Evolutionary conservation across 352 stramenopile species (phyloP).

Genomic region (Phytophthora rubi): DNA sequence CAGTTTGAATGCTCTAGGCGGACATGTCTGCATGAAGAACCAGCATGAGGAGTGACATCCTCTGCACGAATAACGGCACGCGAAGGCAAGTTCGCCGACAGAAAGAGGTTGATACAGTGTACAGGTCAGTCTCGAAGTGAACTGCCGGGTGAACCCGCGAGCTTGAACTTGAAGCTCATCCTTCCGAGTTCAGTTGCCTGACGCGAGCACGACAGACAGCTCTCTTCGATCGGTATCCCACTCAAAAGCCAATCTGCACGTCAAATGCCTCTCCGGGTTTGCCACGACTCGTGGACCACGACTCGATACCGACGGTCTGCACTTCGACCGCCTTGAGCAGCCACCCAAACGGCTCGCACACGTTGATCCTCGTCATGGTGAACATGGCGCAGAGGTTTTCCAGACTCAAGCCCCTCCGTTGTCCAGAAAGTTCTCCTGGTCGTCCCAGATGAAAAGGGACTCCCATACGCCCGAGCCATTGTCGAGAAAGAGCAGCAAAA

Average conservation of each 20-base stretch:
- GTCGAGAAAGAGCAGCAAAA: slow-evolving; percentile 22
- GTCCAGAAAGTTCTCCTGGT: slow-evolving; percentile 62
- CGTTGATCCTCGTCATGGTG: slow-evolving; percentile 62
- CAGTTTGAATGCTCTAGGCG: too few relatives aligned
- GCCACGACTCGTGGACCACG: slow-evolving; percentile 20
- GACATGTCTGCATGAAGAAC: too few relatives aligned
- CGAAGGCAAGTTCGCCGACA: too few relatives aligned
- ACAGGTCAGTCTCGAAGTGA: neutral
- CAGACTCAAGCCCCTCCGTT: slow-evolving; percentile 45
- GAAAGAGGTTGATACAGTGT: too few relatives aligned
- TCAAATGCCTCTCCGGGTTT: too few relatives aligned
- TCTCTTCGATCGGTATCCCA: neutral
- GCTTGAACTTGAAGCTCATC: neutral
- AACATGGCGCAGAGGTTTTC: slow-evolving; percentile 52
- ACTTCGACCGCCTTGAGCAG: slow-evolving; percentile 62
- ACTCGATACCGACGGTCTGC: slow-evolving; percentile 39
- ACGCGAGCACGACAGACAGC: neutral
- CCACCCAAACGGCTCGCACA: slow-evolving; percentile 75
- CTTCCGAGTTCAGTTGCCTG: neutral
- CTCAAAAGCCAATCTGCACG: neutral
- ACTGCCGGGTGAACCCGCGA: neutral
- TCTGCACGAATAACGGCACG: too few relatives aligned
- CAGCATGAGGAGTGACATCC: too few relatives aligned
- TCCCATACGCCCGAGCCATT: slow-evolving; percentile 42
- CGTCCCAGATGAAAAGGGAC: slow-evolving; percentile 62